Evolutionary conservation across 108 stramenopile species (phyloP), one percentile per base, ranked within the genome.

Genomic region (Cyclotella kingstonii): DNA sequence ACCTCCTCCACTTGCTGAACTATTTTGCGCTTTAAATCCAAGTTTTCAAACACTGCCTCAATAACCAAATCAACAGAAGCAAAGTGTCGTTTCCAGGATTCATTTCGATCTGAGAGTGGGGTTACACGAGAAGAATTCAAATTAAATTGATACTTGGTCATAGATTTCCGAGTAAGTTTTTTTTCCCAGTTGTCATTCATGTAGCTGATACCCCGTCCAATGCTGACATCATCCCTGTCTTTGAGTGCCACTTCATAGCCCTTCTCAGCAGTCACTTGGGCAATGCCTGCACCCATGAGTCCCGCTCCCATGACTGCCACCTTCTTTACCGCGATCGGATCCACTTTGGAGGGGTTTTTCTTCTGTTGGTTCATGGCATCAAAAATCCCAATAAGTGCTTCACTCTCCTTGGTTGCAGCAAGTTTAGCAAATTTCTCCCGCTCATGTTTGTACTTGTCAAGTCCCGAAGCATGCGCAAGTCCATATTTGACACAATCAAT

Each of bases 251-350:
- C 97, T 9, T 79, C 61, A 60, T 85, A 76, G 22, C 96, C 96
- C 83, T 98, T 97, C 78, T 96, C 95, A 38, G 96, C 96, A 27
- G 94, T 78, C 5, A 99, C 96, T 78, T 99, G 96, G 7, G 97
- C 97, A 70, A 99, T 98, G 14, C 99, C 99, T 15, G 97, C 96
- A 42, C 99, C 99, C 99, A 99, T 99, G 43, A 99, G 86, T 27
- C 99, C 99, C 4, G 97, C 97, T 14, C 99, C 99, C 70, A 98
- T 90, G 18, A 99, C 97, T 0, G 96, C 97, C 5, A 99, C 88
- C 31, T 76, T 96, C 19, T 93, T 85, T 6, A 96, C 91, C 11
- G 29, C 11, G 36, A 79, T 54, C 18, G 87, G 81, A 29, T 80
- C 44, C 0, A 77, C 86, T 30, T 62, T 75, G 45, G 86, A 89